phyloP scores from a whole-genome alignment of 345 rosid genomes.

The Rhodamnia rubescens region DNA sequence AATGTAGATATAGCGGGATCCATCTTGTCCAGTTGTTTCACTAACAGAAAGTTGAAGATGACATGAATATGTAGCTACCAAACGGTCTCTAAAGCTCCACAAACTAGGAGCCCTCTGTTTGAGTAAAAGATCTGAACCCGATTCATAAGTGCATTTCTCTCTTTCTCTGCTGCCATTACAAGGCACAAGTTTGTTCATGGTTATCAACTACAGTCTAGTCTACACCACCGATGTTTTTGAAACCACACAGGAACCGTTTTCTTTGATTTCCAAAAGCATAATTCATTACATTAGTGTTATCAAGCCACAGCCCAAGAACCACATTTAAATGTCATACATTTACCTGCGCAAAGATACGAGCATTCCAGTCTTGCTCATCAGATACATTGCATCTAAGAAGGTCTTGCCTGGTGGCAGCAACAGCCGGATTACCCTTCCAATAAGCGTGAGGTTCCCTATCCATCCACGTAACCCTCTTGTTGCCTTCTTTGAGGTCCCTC shows the following conservation, averaged over 20 bases:
- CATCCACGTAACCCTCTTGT: conserved; percentile 34
- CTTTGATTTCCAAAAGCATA: neutral
- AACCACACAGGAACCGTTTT: neutral
- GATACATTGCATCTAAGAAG: conserved; percentile 73
- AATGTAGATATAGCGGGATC: neutral
- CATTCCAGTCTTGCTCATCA: conserved; percentile 69
- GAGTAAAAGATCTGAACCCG: neutral
- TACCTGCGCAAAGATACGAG: conserved; percentile 73
- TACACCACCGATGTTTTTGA: neutral
- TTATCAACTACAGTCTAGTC: neutral
- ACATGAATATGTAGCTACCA: neutral
- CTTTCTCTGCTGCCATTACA: neutral
- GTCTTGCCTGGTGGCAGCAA: conserved; percentile 52
- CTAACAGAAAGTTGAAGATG: neutral
- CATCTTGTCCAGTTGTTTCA: neutral
- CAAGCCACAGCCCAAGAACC: neutral
- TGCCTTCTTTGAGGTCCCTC: conserved; percentile 44
- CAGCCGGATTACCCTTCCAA: conserved; percentile 89
- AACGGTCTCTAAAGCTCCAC: neutral
- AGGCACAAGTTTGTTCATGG: neutral
- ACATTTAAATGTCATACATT: neutral
- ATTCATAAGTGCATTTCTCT: neutral
- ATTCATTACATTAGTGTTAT: neutral
- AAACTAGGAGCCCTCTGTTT: neutral
- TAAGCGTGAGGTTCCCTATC: conserved; percentile 69